Base-by-base conservation (phyloP, 73 alveolate species). In the Symbiodinium pilosum region DNA sequence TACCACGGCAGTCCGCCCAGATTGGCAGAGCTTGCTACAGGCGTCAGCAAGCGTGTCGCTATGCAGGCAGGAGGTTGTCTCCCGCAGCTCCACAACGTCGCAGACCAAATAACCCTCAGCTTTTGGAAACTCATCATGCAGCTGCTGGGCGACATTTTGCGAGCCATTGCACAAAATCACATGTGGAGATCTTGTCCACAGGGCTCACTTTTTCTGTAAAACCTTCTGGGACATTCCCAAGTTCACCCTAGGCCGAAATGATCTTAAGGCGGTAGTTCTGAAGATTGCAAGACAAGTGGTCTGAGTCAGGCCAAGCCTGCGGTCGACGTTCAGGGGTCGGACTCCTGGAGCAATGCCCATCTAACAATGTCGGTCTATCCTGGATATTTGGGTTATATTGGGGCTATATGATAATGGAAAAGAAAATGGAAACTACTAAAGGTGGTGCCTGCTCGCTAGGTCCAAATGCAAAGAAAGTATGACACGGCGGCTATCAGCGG, bases 51-150 rank as follows among this genome's bases (percentile, higher is more conserved):
- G 81, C 12, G 81, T 64, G 41, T 64, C 81, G 81, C 81, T 64
- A 32, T 64, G 81, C 38, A 28, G 34, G 81, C 81, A 64, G 7
- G 81, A 64, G 3, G 81, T 64, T n/a, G 81, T 64, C 81, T 64
- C 81, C 81, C 81, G 81, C 81, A 64, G 81, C 81, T 64, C 81
- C 38, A 64, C 81, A 18, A 64, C 81, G 81, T 64, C 81, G 21
- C 39, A 64, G 81, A 64, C 81, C 81, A 12, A 38, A 24, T 64
- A 64, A 38, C 81, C 81, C 81, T 64, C 21, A 47, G n/a, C n/a
- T n/a, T n/a, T n/a, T n/a, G n/a, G n/a, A n/a, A n/a, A n/a, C n/a
- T n/a, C n/a, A n/a, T n/a, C n/a, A n/a, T n/a, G n/a, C n/a, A n/a
- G n/a, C n/a, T n/a, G n/a, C n/a, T n/a, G n/a, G n/a, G n/a, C n/a